phyloP scores from a whole-genome alignment of 345 rosid genomes.

The Nasturtium officinale region DNA sequence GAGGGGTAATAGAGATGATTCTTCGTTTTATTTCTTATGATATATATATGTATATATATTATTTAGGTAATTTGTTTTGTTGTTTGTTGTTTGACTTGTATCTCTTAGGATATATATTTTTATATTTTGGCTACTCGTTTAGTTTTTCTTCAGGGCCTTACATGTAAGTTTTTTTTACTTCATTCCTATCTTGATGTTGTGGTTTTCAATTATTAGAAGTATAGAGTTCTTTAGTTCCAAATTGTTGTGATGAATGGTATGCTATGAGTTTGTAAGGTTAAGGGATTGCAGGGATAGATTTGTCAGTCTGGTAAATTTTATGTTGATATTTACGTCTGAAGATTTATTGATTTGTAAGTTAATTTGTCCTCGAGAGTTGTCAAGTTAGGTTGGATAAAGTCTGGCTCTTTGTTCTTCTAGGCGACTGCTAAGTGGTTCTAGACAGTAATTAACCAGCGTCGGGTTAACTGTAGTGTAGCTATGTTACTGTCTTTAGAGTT shows the following conservation, averaged over 20 bases:
- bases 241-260: not conserved
- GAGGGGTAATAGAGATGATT: too few species aligned
- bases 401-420: not conserved
- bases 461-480: not conserved
- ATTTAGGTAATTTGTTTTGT: too few species aligned
- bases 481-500: not conserved
- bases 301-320: not conserved
- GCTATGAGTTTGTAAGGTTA: not conserved
- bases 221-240: not conserved
- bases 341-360: not conserved
- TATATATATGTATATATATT: too few species aligned
- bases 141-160: conserved; percentile 94
- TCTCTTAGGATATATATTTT: too few species aligned
- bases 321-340: not conserved
- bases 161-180: conserved; percentile 62
- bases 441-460: not conserved
- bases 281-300: not conserved
- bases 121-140: too few species aligned
- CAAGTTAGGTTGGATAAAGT: not conserved
- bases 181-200: not conserved
- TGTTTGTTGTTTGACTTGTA: too few species aligned
- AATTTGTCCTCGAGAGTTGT: not conserved
- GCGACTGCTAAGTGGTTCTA: not conserved
- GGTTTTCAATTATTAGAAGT: not conserved
- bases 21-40: too few species aligned